phyloP scores from a whole-genome alignment of 2,329 filamentous ascomycete species.

The Epichloe sylvatica region DNA sequence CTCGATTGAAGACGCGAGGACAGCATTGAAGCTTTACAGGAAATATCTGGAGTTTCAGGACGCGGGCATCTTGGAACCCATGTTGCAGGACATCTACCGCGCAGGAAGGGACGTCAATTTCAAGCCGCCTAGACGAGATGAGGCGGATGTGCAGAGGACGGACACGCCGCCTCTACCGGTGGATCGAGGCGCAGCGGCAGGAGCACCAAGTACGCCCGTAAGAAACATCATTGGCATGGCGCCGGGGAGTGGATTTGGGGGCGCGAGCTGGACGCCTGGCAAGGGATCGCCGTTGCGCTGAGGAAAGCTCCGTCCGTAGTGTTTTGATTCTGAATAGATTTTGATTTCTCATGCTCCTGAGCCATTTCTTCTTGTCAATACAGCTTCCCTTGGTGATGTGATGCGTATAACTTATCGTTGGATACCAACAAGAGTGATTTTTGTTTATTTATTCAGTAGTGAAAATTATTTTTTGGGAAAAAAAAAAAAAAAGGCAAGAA shows the following conservation, averaged over 20 bases:
- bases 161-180: conserved; percentile 38
- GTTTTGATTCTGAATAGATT: not conserved
- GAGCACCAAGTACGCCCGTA: conserved; percentile 33
- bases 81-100: conserved; percentile 75
- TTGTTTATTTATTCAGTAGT: not conserved
- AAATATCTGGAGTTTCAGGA: conserved; percentile 86
- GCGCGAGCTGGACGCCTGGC: conserved; percentile 31
- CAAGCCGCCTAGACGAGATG: conserved; percentile 36
- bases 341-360: too few species aligned
- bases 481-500: not conserved
- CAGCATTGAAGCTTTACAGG: conserved; percentile 73
- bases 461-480: not conserved
- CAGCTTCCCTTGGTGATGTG: too few species aligned
- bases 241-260: conserved; percentile 24
- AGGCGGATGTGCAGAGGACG: conserved; percentile 29
- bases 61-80: conserved; percentile 67
- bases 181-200: conserved; percentile 16
- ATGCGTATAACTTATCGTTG: not conserved
- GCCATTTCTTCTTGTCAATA: too few species aligned
- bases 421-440: not conserved
- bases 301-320: not conserved
- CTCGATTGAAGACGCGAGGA: conserved; percentile 86
- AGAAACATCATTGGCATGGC: conserved; percentile 23
- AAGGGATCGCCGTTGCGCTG: conserved; percentile 26
- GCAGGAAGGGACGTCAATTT: conserved; percentile 34